phyloP scores from a whole-genome alignment of 176 grass and related monocot genomes.

The Neostapfia colusana region DNA sequence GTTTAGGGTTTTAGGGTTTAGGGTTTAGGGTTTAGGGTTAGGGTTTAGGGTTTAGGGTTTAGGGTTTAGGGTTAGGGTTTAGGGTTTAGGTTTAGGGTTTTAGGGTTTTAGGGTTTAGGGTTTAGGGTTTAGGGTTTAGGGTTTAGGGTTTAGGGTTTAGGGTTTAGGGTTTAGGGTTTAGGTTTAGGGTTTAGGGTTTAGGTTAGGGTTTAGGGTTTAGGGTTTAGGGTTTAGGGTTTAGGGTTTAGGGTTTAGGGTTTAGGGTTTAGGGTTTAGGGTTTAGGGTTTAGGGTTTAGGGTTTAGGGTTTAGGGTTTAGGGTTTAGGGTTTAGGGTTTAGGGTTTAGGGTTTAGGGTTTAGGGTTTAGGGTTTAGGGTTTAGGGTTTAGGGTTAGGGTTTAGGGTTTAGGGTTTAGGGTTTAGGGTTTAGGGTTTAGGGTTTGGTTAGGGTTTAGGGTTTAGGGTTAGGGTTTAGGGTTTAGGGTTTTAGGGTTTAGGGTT shows the following conservation, averaged over 20 bases:
- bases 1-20: slow-evolving; percentile 26
- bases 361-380: slow-evolving; percentile 54
- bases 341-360: slow-evolving; percentile 50
- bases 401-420: slow-evolving; percentile 45
- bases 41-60: slow-evolving; percentile 27
- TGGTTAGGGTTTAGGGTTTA: no score
- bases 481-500: slow-evolving; percentile 42
- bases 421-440: slow-evolving; percentile 44
- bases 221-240: slow-evolving; percentile 42
- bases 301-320: slow-evolving; percentile 44
- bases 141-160: slow-evolving; percentile 40
- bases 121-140: slow-evolving; percentile 41
- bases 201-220: slow-evolving; percentile 44
- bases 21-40: slow-evolving; percentile 14
- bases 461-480: slow-evolving; percentile 35
- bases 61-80: slow-evolving; percentile 38
- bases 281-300: slow-evolving; percentile 32
- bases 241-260: slow-evolving; percentile 40
- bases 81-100: slow-evolving; percentile 38
- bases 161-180: slow-evolving; percentile 33
- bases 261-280: slow-evolving; percentile 35
- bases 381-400: slow-evolving; percentile 50
- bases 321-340: slow-evolving; percentile 46
- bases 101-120: slow-evolving; percentile 34
- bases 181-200: slow-evolving; percentile 41